Percentiles rank a stretch among this genome's conserved stretches.
phyloP scores from a whole-genome alignment of 1,139 yeast species.

The Pichia sp. region DNA sequence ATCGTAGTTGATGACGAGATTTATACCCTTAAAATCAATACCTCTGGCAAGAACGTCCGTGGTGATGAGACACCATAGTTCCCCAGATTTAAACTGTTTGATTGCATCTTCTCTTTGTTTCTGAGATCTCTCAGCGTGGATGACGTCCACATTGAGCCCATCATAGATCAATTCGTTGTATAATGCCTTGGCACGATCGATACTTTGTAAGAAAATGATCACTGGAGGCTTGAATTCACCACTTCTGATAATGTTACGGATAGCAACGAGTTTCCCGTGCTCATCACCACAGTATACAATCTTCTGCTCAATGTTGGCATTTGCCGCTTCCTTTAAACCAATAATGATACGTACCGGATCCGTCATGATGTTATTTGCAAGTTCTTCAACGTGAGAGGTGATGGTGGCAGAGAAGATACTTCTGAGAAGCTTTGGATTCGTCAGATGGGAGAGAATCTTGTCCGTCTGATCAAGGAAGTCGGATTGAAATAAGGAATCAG shows the following conservation, averaged over 20 bases:
- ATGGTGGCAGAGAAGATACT: slow-evolving; percentile 94
- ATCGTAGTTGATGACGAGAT: slow-evolving; percentile 90
- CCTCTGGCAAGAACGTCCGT: slow-evolving; percentile 97
- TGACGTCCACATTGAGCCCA: slow-evolving; percentile 86
- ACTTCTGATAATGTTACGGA: slow-evolving; percentile 77
- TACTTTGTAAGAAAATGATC: slow-evolving; percentile 84
- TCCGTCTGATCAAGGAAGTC: slow-evolving; percentile 93
- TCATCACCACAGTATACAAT: slow-evolving; percentile 87
- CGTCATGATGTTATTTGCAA: slow-evolving; percentile 78
- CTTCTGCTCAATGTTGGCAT: slow-evolving; percentile 73
- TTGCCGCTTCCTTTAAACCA: slow-evolving; percentile 94
- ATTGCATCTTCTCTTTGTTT: slow-evolving; percentile 83
- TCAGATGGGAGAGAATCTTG: slow-evolving; percentile 64
- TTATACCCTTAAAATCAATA: slow-evolving; percentile 94
- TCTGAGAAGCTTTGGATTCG: slow-evolving; percentile 47
- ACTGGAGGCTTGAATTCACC: slow-evolving; percentile 93
- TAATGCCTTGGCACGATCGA: slow-evolving; percentile 89
- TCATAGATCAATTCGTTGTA: slow-evolving; percentile 90
- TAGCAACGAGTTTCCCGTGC: slow-evolving; percentile 87
- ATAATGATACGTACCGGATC: slow-evolving; percentile 81
- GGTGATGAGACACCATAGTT: slow-evolving; percentile 92
- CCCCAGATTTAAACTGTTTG: slow-evolving; percentile 79
- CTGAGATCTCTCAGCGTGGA: slow-evolving; percentile 92
- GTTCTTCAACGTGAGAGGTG: slow-evolving; percentile 87
- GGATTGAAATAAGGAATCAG: slow-evolving; percentile 86